phyloP scores from a whole-genome alignment of 306 rosid species.

The Astragalus glycyphyllos region DNA sequence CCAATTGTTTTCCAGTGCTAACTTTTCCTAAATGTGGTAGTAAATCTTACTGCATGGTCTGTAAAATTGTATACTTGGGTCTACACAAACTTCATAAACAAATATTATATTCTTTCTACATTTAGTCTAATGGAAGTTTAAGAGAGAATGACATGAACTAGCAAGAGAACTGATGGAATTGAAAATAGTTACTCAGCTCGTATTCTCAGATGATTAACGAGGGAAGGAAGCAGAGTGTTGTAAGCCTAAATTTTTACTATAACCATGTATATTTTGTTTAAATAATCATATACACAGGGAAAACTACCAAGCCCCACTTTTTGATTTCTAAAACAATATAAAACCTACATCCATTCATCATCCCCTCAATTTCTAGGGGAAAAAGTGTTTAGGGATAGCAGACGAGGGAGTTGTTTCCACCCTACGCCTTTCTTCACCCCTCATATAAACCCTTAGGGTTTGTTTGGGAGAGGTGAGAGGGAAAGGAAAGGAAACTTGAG shows the following conservation, averaged over 20 bases:
- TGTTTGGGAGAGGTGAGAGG: too few species aligned
- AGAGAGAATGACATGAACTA: constrained; percentile 21
- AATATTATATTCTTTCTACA: constrained; percentile 7
- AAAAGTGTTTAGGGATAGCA: background rate
- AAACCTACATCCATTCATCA: background rate
- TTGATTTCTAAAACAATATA: constrained; percentile 1
- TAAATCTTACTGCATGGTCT: constrained; percentile 17
- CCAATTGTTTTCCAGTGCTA: constrained; percentile 22
- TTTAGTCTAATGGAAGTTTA: constrained; percentile 6
- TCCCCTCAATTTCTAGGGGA: constrained; percentile 8
- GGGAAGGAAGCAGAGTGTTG: constrained; percentile 25
- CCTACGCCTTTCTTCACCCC: constrained; percentile 2
- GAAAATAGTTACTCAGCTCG: background rate
- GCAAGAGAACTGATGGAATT: constrained; percentile 20
- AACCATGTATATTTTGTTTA: background rate
- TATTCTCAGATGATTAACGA: constrained; percentile 6
- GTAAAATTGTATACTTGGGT: constrained; percentile 19
- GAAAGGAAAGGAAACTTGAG: background rate
- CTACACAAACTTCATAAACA: constrained; percentile 1
- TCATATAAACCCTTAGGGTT: constrained; percentile 3
- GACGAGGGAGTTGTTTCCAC: constrained; percentile 23
- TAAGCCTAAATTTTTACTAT: constrained; percentile 10
- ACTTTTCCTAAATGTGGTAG: constrained; percentile 9
- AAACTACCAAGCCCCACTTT: background rate
- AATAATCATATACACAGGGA: background rate